Percentiles rank a stretch among this genome's conserved stretches.
Conservation (phyloP, 1,284 basidiomycete species). For the Ganoderma lingzhi region DNA sequence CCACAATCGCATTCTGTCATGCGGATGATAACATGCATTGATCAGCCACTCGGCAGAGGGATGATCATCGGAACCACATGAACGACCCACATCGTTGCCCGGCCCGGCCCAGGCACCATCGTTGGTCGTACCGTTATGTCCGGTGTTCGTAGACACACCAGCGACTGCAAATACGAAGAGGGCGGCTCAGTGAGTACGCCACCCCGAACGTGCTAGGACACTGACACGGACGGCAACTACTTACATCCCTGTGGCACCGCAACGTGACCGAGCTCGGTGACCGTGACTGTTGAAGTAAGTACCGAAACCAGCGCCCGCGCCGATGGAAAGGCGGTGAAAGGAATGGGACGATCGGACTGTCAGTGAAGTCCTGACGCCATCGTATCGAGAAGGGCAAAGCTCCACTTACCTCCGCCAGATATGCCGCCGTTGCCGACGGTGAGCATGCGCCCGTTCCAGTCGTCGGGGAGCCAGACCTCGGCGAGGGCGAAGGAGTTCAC, state of each 20-base stretch:
- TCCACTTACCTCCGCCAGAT: conserved; percentile 37
- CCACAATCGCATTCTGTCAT: conserved; percentile 40
- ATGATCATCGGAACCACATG: not conserved
- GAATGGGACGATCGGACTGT: not conserved
- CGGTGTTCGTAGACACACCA: conserved; percentile 41
- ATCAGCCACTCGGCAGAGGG: not conserved
- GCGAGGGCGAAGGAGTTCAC: conserved; percentile 35
- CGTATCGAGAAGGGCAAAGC: not conserved
- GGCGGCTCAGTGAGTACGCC: not conserved
- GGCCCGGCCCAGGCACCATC: conserved; percentile 40
- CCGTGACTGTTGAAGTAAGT: conserved; percentile 28
- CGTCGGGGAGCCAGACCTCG: conserved; percentile 42
- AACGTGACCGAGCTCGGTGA: conserved; percentile 39
- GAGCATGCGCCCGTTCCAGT: conserved; percentile 40
- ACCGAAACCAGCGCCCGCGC: not conserved
- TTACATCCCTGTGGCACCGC: conserved; percentile 39
- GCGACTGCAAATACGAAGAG: conserved; percentile 31
- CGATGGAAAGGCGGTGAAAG: not conserved
- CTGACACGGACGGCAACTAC: conserved; percentile 6
- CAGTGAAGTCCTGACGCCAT: not conserved
- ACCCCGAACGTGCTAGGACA: not conserved
- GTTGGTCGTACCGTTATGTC: conserved; percentile 31
- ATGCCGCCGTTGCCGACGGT: conserved; percentile 40
- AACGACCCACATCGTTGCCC: conserved; percentile 36
- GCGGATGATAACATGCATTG: not conserved